These are phyloP conservation scores for Diplodia seriata DNA, from an alignment of 2,329 filamentous ascomycete genomes.

Conservation along the genomic window DNA sequence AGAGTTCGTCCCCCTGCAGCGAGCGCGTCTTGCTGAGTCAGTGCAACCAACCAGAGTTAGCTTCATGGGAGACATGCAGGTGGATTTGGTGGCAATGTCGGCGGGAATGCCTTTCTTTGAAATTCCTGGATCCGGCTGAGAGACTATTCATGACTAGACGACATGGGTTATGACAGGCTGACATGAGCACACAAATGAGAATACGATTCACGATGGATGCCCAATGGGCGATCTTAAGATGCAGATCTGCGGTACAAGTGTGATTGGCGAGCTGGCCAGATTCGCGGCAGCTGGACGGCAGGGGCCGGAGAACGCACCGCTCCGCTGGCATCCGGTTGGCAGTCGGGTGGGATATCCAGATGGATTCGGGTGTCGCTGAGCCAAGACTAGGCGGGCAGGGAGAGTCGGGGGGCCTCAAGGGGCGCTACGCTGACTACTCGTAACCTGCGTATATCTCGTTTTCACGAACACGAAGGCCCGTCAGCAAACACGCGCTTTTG, in stretches of 20 bases:
- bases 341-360: neutral
- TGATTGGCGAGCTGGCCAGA: conserved; percentile 20
- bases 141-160: conserved; percentile 3
- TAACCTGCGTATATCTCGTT: neutral
- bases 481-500: conserved; percentile 15
- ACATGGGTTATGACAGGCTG: conserved; percentile 13
- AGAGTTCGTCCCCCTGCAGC: conserved; percentile 38
- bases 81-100: neutral
- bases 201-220: conserved; percentile 8
- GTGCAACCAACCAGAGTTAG: neutral
- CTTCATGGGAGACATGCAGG: neutral
- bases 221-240: conserved; percentile 12
- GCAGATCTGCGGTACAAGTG: neutral
- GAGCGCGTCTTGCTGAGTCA: neutral
- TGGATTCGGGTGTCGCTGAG: neutral
- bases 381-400: conserved; percentile 16
- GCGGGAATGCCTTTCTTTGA: neutral
- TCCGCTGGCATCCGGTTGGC: conserved; percentile 14
- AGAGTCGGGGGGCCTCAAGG: too few species aligned
- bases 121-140: neutral
- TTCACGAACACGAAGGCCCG: neutral
- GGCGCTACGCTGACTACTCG: neutral
- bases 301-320: conserved; percentile 5
- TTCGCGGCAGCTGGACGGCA: neutral
- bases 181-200: neutral